Evolutionary conservation across 2,329 filamentous ascomycete genomes (phyloP).

Genomic region (Aureobasidium uvarum): DNA sequence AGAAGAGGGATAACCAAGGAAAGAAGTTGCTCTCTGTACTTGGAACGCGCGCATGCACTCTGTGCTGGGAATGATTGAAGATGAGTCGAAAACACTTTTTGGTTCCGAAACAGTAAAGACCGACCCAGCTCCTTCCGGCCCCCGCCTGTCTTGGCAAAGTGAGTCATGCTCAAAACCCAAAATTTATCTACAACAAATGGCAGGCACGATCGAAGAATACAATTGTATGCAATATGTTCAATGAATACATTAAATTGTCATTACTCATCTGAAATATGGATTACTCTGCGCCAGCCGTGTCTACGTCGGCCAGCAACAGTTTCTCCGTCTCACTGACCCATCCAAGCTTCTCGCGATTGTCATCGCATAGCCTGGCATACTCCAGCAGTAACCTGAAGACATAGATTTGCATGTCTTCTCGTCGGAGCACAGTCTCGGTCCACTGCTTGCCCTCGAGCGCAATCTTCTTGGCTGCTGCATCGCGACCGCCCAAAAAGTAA

Average conservation of each 20-base stretch:
- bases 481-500: constrained; percentile 65
- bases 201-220: background rate
- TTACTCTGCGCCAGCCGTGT: background rate
- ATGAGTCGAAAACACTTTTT: constrained; percentile 25
- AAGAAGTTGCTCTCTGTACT: constrained; percentile 8
- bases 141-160: constrained; percentile 13
- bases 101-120: constrained; percentile 2
- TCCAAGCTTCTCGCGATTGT: constrained; percentile 43
- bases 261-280: background rate
- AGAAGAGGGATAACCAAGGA: constrained; percentile 8
- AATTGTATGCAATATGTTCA: background rate
- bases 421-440: constrained; percentile 65
- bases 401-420: constrained; percentile 73
- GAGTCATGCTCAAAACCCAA: background rate
- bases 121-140: constrained; percentile 6
- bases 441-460: constrained; percentile 64
- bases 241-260: background rate
- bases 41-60: constrained; percentile 24
- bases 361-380: constrained; percentile 46
- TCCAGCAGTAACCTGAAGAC: constrained; percentile 57
- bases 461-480: constrained; percentile 62
- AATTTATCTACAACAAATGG: background rate
- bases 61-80: background rate
- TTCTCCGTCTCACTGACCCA: constrained; percentile 37
- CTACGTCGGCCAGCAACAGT: background rate